Percentiles rank a stretch among this genome's conserved stretches.
Conservation (phyloP, 352 stramenopile species). For the Globisporangium okanoganense region DNA sequence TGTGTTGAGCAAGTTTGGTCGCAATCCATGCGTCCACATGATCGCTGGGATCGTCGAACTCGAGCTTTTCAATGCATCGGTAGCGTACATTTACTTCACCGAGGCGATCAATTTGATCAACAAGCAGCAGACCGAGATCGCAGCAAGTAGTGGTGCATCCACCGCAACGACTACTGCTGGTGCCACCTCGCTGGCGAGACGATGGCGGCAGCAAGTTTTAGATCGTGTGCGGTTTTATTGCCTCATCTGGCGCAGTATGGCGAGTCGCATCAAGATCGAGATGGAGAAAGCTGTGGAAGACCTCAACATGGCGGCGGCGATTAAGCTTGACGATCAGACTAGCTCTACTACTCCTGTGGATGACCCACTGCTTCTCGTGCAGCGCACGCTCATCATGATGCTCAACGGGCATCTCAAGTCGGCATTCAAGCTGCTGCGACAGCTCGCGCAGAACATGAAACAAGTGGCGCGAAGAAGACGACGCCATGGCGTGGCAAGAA, state of each 20-base stretch:
- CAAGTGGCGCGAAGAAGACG: constrained; percentile 3
- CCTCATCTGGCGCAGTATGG: constrained; percentile 47
- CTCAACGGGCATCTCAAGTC: constrained; percentile 50
- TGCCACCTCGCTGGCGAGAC: constrained; percentile 18
- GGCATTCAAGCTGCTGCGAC: constrained; percentile 40
- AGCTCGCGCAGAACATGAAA: constrained; percentile 22
- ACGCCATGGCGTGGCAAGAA: background rate
- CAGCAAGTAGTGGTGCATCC: background rate
- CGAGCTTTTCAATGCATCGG: constrained; percentile 36
- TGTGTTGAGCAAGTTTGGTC: constrained; percentile 16
- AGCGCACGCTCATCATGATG: constrained; percentile 49
- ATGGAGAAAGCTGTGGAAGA: constrained; percentile 50
- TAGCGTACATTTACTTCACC: constrained; percentile 36
- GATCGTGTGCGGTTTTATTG: constrained; percentile 46
- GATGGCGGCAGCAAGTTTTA: constrained; percentile 33
- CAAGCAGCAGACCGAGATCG: background rate
- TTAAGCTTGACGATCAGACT: constrained; percentile 21
- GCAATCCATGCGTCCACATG: constrained; percentile 43
- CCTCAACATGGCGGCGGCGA: constrained; percentile 36
- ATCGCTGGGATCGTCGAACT: constrained; percentile 46
- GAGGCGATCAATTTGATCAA: constrained; percentile 34
- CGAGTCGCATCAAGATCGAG: constrained; percentile 38
- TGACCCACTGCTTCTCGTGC: constrained; percentile 35
- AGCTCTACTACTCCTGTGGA: constrained; percentile 6
- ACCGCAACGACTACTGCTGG: background rate